Percentiles rank a stretch among this genome's conserved stretches.
These are phyloP conservation scores for Barbatosphaeria neglecta DNA, from an alignment of 495 filamentous ascomycete species.

Conservation along the genomic window DNA sequence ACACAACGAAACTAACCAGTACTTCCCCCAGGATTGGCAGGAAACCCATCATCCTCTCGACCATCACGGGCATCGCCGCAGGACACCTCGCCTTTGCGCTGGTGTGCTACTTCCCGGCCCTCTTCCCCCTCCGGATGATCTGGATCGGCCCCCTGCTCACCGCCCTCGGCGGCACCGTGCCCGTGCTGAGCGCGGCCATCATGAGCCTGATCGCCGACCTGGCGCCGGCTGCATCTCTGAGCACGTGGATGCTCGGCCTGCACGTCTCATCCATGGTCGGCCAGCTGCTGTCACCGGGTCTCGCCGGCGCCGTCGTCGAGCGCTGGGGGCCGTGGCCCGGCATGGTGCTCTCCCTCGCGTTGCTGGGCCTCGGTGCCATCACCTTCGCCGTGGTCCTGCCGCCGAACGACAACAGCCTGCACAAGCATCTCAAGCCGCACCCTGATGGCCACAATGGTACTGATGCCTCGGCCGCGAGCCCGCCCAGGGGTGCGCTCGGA, in stretches of 20 bases:
- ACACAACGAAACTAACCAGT: too few species aligned
- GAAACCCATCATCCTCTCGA: constrained; percentile 15
- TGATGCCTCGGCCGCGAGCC: not conserved
- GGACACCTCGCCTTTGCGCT: constrained; percentile 16
- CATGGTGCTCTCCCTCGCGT: constrained; percentile 26
- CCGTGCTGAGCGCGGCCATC: not conserved
- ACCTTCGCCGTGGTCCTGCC: constrained; percentile 9
- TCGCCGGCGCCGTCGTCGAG: constrained; percentile 44
- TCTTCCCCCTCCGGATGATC: constrained; percentile 36
- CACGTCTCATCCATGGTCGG: constrained; percentile 17
- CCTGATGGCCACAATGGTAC: not conserved
- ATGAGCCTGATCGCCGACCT: not conserved
- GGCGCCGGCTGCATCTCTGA: constrained; percentile 18
- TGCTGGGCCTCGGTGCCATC: constrained; percentile 8
- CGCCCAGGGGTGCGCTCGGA: too few species aligned
- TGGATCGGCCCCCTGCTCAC: constrained; percentile 41
- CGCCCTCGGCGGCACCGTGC: constrained; percentile 31
- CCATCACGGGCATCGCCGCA: not conserved
- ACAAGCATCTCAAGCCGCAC: not conserved
- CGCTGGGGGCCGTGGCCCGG: constrained; percentile 42
- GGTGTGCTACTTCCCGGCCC: constrained; percentile 18
- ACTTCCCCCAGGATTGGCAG: constrained; percentile 31
- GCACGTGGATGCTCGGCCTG: constrained; percentile 8
- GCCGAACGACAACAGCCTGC: not conserved
- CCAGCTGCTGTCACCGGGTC: constrained; percentile 33